Conservation (phyloP, 495 filamentous ascomycete genomes). For the Penicillium lagena region DNA sequence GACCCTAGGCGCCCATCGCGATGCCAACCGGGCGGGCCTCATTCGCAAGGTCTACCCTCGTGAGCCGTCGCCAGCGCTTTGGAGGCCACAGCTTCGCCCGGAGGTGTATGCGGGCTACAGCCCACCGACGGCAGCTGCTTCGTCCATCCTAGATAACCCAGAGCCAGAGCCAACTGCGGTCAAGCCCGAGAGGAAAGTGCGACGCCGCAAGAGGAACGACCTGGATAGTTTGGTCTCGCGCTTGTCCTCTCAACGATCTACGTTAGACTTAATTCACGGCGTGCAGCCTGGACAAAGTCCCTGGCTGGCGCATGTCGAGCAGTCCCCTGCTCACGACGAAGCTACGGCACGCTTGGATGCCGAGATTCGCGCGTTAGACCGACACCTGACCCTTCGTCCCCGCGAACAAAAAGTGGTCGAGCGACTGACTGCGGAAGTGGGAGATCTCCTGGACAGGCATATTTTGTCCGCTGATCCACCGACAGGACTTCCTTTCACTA, state of each 20-base stretch:
- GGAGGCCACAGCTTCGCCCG: constrained; percentile 15
- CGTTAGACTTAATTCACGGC: no score
- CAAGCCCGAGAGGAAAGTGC: not conserved
- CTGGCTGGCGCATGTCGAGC: constrained; percentile 22
- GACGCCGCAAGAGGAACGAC: not conserved
- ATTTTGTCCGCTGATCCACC: no score
- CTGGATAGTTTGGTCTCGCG: no score
- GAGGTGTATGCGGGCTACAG: constrained; percentile 14
- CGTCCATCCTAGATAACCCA: not conserved
- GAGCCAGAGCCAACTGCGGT: not conserved
- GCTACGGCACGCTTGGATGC: constrained; percentile 24
- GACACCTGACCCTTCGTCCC: constrained; percentile 31
- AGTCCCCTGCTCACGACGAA: constrained; percentile 3
- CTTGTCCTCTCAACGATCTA: no score
- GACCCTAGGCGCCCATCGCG: constrained; percentile 48
- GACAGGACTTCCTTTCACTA: not conserved
- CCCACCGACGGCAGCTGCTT: constrained; percentile 4
- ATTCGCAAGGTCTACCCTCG: constrained; percentile 28
- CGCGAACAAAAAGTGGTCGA: constrained; percentile 24
- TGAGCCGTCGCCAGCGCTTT: constrained; percentile 9
- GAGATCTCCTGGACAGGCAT: no score
- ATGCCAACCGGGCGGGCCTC: constrained; percentile 35
- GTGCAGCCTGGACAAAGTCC: constrained; percentile 15
- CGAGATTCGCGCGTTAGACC: constrained; percentile 42
- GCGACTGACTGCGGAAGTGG: constrained; percentile 21